Base-by-base conservation (phyloP, 2,329 filamentous ascomycete genomes). In the Penicillium hesseltinei region DNA sequence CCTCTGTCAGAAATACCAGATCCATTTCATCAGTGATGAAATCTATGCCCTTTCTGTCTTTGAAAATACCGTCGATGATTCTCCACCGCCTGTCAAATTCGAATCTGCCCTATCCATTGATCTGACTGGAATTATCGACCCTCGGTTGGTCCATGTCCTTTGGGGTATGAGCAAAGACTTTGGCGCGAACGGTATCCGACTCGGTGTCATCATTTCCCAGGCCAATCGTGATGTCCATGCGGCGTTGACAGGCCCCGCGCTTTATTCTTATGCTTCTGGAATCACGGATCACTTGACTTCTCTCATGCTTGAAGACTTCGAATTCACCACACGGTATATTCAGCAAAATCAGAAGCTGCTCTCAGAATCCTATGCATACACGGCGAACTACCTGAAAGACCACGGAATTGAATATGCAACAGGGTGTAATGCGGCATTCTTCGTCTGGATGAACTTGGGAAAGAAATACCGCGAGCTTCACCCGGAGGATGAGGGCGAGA, bases 21-120 rank as follows among this genome's bases (percentile, higher is more conserved):
- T 85, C 5, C 82, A 86, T 62, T 70, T 86, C 38, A 77, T 86
- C 67, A 80, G 77, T 62, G 83, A 86, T 65, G 84, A 86, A 64
- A 80, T 86, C 39, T 86, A 86, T 63, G 84, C 82, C 2, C 65
- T 83, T 5, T 84, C 82, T 0, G 71, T 80, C 1, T 86, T 78
- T 66, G 58, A 75, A 7, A 82, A 78, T 58, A 71, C 31, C 36
- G 70, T 61, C 55, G 77, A 69, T 42, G 54, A 56, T 0, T 11
- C 44, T 0, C 62, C 69, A 0, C 50, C 61, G 0, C 57, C 64
- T 0, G 61, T 71, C 0, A 66, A 71, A 0, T 84, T 85, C 57
- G 74, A 75, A 10, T 84, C 81, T 0, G 69, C 71, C 0, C 69
- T 83, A 2, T 74, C 79, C 0, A 77, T 84, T 19, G 72, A 80